A percentile compares a stretch with the other conserved stretches of the same genome.
Evolutionary conservation across 345 rosid species (phyloP).

Genomic region (Conringia planisiliqua): DNA sequence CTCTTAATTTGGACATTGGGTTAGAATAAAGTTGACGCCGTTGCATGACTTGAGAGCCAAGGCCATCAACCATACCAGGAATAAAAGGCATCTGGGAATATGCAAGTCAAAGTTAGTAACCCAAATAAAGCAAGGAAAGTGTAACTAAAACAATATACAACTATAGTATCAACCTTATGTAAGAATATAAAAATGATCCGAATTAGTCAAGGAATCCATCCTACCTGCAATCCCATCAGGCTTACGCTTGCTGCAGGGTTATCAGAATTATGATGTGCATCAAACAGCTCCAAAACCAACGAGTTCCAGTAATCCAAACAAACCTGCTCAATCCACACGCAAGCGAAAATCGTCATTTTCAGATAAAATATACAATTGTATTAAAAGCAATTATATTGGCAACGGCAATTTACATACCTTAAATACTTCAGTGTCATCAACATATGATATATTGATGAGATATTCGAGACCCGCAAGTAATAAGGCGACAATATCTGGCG

Average conservation of each 20-base stretch:
- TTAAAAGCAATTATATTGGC: not conserved
- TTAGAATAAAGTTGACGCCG: constrained; percentile 84
- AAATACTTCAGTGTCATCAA: constrained; percentile 98
- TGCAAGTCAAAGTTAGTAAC: constrained; percentile 22
- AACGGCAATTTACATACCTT: constrained; percentile 54
- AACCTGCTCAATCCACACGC: constrained; percentile 50
- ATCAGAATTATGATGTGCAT: constrained; percentile 75
- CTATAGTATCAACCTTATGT: not conserved
- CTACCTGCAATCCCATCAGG: constrained; percentile 88
- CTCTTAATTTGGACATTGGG: constrained; percentile 87
- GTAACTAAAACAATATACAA: constrained; percentile 1
- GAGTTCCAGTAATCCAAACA: constrained; percentile 99
- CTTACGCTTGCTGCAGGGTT: constrained; percentile 67
- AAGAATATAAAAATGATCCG: not conserved
- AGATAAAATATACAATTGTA: not conserved
- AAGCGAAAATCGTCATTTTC: constrained; percentile 3
- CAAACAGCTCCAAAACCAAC: constrained; percentile 87
- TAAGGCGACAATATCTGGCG: constrained; percentile 61
- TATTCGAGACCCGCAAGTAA: constrained; percentile 85
- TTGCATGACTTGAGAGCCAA: constrained; percentile 71
- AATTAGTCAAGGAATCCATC: constrained; percentile 7
- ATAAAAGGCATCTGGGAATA: constrained; percentile 61
- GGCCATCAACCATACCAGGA: constrained; percentile 82
- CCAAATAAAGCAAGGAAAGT: constrained; percentile 9
- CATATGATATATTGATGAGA: constrained; percentile 85